Conservation (phyloP, 2,329 filamentous ascomycete genomes). For the Sclerotinia nivalis region DNA sequence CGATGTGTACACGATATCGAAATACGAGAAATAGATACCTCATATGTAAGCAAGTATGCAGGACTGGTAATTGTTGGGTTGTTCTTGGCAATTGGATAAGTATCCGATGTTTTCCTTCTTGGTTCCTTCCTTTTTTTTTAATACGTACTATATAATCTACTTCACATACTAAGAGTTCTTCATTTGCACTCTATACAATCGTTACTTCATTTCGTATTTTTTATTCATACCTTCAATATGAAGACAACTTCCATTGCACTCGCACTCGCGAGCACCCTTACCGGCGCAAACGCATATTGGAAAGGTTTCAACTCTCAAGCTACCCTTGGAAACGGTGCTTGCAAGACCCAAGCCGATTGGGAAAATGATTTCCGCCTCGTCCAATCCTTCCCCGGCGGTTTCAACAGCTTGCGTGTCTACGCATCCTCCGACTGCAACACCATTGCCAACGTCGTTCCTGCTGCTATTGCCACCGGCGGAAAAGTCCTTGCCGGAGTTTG, state of each 20-base stretch:
- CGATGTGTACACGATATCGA: not conserved
- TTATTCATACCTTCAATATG: slow-evolving; percentile 25
- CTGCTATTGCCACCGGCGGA: slow-evolving; percentile 61
- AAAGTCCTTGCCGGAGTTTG: slow-evolving; percentile 66
- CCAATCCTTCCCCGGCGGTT: slow-evolving; percentile 50
- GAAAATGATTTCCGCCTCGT: slow-evolving; percentile 63
- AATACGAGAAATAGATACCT: slow-evolving; percentile 8
- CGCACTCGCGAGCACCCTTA: slow-evolving; percentile 40
- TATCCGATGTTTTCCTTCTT: slow-evolving; percentile 8
- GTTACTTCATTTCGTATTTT: slow-evolving; percentile 12
- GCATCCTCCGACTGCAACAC: slow-evolving; percentile 55
- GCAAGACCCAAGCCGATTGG: slow-evolving; percentile 67
- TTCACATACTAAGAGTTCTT: not conserved
- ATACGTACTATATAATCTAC: slow-evolving; percentile 2
- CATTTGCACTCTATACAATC: slow-evolving; percentile 17
- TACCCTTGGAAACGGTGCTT: slow-evolving; percentile 53
- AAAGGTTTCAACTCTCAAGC: slow-evolving; percentile 48
- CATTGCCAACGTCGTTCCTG: slow-evolving; percentile 52
- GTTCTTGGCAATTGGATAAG: slow-evolving; percentile 18
- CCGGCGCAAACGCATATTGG: slow-evolving; percentile 43
- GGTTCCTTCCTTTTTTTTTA: not conserved
- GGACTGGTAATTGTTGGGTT: not conserved
- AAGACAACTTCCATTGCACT: slow-evolving; percentile 37
- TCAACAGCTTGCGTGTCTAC: slow-evolving; percentile 61
- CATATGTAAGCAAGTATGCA: slow-evolving; percentile 11